phyloP scores from a whole-genome alignment of 768 basidiomycete genomes.

The Suillus bovinus region DNA sequence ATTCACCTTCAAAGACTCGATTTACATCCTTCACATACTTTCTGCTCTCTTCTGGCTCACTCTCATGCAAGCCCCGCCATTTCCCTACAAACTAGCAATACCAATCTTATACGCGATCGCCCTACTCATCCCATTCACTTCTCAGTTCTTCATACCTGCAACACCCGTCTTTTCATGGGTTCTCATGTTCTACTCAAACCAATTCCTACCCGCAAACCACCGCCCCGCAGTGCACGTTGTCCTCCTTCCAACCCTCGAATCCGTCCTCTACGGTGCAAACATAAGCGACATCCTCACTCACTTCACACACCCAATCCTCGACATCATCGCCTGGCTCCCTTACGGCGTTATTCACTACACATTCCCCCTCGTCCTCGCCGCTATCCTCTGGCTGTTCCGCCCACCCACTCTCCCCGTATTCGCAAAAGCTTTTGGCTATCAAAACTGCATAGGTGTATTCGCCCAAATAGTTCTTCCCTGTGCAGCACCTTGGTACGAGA shows the following conservation, averaged over 20 bases:
- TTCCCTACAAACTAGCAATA: slow-evolving; percentile 75
- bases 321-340: slow-evolving; percentile 93
- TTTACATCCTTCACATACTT: slow-evolving; percentile 65
- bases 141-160: slow-evolving; percentile 89
- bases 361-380: slow-evolving; percentile 83
- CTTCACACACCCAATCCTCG: slow-evolving; percentile 89
- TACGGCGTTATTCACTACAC: slow-evolving; percentile 95
- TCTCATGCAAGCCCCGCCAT: slow-evolving; percentile 69
- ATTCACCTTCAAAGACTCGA: slow-evolving; percentile 55
- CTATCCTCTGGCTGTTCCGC: slow-evolving; percentile 88
- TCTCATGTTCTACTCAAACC: slow-evolving; percentile 81
- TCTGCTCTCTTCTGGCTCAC: slow-evolving; percentile 70
- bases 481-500: slow-evolving; percentile 96
- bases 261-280: slow-evolving; percentile 95
- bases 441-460: slow-evolving; percentile 88
- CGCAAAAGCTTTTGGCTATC: slow-evolving; percentile 87
- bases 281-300: slow-evolving; percentile 96
- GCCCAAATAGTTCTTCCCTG: slow-evolving; percentile 90
- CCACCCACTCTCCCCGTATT: slow-evolving; percentile 80
- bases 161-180: slow-evolving; percentile 87
- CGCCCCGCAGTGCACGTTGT: slow-evolving; percentile 89
- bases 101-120: slow-evolving; percentile 68
- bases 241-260: slow-evolving; percentile 91
- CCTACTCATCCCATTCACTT: slow-evolving; percentile 81
- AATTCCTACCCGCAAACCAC: slow-evolving; percentile 75